Evolutionary conservation across 352 stramenopile genomes (phyloP), one percentile per base, ranked within the genome.

Genomic region (Sclerospora graminicola): DNA sequence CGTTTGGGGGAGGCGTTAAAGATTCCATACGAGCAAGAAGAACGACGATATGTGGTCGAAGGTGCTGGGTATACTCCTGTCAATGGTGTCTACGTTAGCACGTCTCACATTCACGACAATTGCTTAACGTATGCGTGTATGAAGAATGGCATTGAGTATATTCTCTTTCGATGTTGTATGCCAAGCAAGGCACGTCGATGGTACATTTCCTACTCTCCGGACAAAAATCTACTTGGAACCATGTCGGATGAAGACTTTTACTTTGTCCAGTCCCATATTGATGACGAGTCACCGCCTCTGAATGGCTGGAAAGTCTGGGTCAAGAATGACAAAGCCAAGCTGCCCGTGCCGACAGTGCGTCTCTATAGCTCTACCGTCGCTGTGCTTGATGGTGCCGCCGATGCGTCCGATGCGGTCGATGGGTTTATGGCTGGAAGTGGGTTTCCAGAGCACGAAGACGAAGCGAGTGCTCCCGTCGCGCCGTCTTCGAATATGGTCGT

Each of bases 141-240:
- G 29, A 80, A 76, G 46, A 60, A 70, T 39, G 43, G 77, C 32
- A 73, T 79, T 51, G 67, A 90, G 60, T 92, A 97, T 40, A 98
- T 92, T 13, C 65, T 98, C 13, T 98, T 98, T 64, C 86, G 91
- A 13, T 98, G 95, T 59, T 94, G 84, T 38, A 98, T 99, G 95
- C 84, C 94, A 10, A 97, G 87, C 51, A 96, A 98, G 49, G 82
- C 96, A 30, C 95, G 96, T 46, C 97, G 95, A 59, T 99, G 95
- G 95, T 99, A 98, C 64, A 94, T 99, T 42, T 97, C 89, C 37
- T 95, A 98, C 60, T 96, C 95, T 18, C 74, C 78, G 5, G 88
- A 94, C 71, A 86, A 85, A 49, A 88, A 67, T 31, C 55, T 88
- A 19, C 66, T 91, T 21, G 82, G 82, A 21, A 94, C 82, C 14